These are phyloP conservation scores for Blepharisma undulans DNA, from an alignment of 169 alveolate species.

Conservation along the genomic window DNA sequence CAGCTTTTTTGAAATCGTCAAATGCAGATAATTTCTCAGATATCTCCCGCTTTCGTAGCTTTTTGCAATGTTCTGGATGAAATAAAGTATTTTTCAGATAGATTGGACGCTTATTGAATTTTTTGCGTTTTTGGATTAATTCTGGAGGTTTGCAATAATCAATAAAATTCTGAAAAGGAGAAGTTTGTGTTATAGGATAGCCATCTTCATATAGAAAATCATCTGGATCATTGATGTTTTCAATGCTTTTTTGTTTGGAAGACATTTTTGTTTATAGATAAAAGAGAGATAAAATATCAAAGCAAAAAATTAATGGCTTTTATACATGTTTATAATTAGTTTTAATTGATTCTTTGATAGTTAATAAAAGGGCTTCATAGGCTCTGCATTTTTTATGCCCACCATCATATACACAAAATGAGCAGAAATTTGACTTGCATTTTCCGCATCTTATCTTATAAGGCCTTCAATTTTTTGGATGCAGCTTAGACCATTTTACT, in stretches of 20 bases:
- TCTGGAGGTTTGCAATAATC: neutral
- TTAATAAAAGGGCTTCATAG: neutral
- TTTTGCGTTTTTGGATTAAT: neutral
- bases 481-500: neutral
- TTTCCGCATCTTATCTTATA: neutral
- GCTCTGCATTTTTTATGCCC: neutral
- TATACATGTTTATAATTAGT: too few species aligned
- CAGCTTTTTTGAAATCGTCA: constrained; percentile 20
- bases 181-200: neutral
- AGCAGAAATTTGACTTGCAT: neutral
- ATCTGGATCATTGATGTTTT: neutral
- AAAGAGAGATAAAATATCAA: neutral
- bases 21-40: neutral
- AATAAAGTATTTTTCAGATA: constrained; percentile 7
- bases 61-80: constrained; percentile 6
- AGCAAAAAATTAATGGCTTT: neutral
- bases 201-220: neutral
- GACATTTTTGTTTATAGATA: neutral
- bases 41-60: neutral
- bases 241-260: neutral
- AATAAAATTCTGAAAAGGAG: neutral
- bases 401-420: neutral
- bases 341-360: neutral
- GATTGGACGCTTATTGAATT: neutral
- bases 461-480: neutral